Base-by-base conservation (phyloP, 108 stramenopile species). In the Skeletonema grethae region DNA sequence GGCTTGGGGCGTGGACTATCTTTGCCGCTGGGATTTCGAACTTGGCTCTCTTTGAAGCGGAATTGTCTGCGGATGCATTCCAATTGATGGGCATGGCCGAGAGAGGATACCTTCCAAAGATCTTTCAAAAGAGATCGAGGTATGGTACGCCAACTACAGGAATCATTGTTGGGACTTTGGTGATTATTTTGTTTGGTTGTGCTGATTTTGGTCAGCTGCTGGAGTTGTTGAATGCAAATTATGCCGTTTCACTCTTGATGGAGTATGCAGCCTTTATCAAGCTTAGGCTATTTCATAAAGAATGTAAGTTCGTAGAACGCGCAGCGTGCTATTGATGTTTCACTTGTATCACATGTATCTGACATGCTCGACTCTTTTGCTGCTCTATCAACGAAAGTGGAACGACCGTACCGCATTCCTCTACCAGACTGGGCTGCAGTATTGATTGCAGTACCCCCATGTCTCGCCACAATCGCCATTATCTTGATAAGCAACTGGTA, bases 251-350 rank as follows among this genome's bases (percentile, higher is more conserved):
- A 2, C 77, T 97, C 67, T 50, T 97, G 29, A 75, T 97, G 70
- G 97, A 98, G 70, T 97, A 95, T 77, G 90, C 83, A 28, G 97
- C 97, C 0, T 98, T 98, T 78, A 60, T 98, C 65, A 91, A 96
- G 70, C 89, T 98, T 13, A 87, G 98, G 30, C 53, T 66, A 22
- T 67, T 36, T 29, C 53, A 53, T 7, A 82, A 71, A 34, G 80
- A 82, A 29, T 61, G 79, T 80, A 61, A 80, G 79, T 72, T 24
- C 3, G 4, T 34, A 3, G 32, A 34, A 34, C 3, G 32, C 32
- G 25, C 1, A 28, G 25, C 25, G 25, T 41, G 63, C 45, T 50
- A 1, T 5, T 30, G 25, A 9, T 13, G 29, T 32, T 13, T 31
- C 13, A 18, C 53, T 12, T n/a, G n/a, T n/a, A n/a, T n/a, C n/a